Conservation (phyloP, 805 yeast species). For the Pichia occidentalis region DNA sequence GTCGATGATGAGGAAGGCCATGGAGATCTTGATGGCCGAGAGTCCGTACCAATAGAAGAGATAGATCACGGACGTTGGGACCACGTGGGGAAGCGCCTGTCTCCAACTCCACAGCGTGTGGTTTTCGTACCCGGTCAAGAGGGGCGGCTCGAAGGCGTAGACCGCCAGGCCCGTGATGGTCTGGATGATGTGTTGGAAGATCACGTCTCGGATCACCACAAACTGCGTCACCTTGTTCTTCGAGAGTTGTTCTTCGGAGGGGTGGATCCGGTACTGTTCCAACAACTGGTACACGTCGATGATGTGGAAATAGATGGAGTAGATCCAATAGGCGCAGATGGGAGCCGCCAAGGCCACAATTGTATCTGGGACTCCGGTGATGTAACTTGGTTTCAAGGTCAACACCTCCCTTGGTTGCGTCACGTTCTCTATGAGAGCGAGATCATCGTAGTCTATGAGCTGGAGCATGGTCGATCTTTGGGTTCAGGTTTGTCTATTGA, state of each 20-base stretch:
- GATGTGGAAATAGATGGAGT: conserved; percentile 65
- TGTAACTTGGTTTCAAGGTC: background rate
- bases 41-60: conserved; percentile 56
- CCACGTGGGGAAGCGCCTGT: conserved; percentile 29
- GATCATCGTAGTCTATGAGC: conserved; percentile 4
- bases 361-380: conserved; percentile 10
- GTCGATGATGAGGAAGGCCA: conserved; percentile 74
- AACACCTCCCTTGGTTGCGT: conserved; percentile 2
- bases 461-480: no score
- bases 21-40: conserved; percentile 47
- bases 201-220: conserved; percentile 75
- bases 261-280: conserved; percentile 83
- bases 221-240: conserved; percentile 67
- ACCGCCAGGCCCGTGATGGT: conserved; percentile 57
- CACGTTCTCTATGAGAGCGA: conserved; percentile 1
- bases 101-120: conserved; percentile 41
- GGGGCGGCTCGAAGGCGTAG: conserved; percentile 49
- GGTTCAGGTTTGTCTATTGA: background rate
- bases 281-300: conserved; percentile 71
- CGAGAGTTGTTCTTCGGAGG: conserved; percentile 72
- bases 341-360: conserved; percentile 67
- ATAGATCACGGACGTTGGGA: conserved; percentile 44
- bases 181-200: conserved; percentile 81
- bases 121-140: conserved; percentile 46
- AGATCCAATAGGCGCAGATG: conserved; percentile 75